Base-by-base conservation (phyloP, 108 stramenopile genomes). In the Cyclotella atomus region DNA sequence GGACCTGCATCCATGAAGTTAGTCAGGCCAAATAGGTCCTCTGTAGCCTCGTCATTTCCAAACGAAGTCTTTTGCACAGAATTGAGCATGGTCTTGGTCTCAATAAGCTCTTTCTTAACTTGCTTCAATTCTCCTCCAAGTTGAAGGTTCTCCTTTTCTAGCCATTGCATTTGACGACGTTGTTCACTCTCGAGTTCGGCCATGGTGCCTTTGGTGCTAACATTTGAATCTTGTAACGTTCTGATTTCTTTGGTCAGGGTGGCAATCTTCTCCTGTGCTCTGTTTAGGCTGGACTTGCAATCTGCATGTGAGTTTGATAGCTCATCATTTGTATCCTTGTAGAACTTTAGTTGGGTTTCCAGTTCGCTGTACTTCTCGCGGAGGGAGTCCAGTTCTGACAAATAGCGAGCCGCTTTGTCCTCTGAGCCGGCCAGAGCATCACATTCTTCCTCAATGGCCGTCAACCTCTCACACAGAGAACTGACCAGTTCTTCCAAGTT, bases 111-210 rank as follows among this genome's bases (percentile, higher is more conserved):
- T 60, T 82, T 79, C 73, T 86, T 92, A n/a, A 75, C 59, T 30
- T 64, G 47, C 76, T 93, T 94, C 24, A 89, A 33, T 56, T 96
- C 93, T n/a, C 76, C 65, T 75, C 90, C 88, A n/a, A 94, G 74
- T 65, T 91, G 87, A 57, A 91, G 78, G 67, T 94, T 94, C 70
- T 96, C 93, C 57, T 91, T 83, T 72, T 92, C 90, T 16, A 96
- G 87, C 63, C 75, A 93, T 33, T 77, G 77, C 56, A 92, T 64
- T 67, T 94, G 83, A 24, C 84, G 87, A 19, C 70, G 55, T 68
- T 88, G 82, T 23, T 85, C 85, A 33, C 75, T 75, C 30, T 87
- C 83, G 24, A 79, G 70, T 19, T 66, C 71, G 0, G 73, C 43
- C 35, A 80, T 62, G 44, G 36, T 75, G 2, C 73, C 73, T 29